A percentile compares a stretch with the other conserved stretches of the same genome.
These are phyloP conservation scores for Pseudonitzschia multiseries DNA, from an alignment of 108 stramenopile genomes.

Conservation along the genomic window DNA sequence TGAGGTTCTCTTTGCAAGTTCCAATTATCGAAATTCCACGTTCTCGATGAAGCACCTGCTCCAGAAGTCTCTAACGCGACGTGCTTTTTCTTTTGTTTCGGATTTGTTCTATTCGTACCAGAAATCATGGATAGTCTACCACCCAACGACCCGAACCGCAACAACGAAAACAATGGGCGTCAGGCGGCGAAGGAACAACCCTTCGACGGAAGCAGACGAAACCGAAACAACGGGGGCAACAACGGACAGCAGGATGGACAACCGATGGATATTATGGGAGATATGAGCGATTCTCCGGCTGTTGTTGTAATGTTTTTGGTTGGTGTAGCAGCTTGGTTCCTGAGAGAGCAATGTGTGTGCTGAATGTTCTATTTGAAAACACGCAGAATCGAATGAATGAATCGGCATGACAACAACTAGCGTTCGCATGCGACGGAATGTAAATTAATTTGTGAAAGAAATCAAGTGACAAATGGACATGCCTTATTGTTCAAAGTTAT, in stretches of 20 bases:
- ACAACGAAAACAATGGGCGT: slow-evolving; percentile 25
- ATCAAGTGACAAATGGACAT: no score
- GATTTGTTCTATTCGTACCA: not conserved
- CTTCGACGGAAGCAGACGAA: slow-evolving; percentile 26
- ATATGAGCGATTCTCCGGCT: slow-evolving; percentile 70
- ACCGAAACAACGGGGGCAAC: slow-evolving; percentile 21
- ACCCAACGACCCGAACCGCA: slow-evolving; percentile 76
- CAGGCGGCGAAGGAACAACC: slow-evolving; percentile 53
- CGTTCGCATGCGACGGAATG: not conserved
- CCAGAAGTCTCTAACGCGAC: no score
- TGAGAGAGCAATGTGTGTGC: slow-evolving; percentile 80
- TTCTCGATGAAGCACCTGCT: no score
- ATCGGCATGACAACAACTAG: not conserved
- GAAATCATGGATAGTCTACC: slow-evolving; percentile 68
- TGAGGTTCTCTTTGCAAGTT: no score
- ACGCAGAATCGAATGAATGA: not conserved
- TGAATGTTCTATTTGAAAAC: slow-evolving; percentile 19
- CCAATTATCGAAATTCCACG: no score
- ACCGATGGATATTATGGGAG: slow-evolving; percentile 75
- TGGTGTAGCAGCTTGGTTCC: slow-evolving; percentile 74
- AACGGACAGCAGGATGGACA: slow-evolving; percentile 20
- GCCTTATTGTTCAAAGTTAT: no score
- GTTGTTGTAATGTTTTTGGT: slow-evolving; percentile 84
- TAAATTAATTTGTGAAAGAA: no score
- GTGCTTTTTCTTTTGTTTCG: not conserved